A percentile compares a stretch with the other conserved stretches of the same genome.
Conservation (phyloP, 805 yeast species). For the Metschnikowia cerradonensis region DNA sequence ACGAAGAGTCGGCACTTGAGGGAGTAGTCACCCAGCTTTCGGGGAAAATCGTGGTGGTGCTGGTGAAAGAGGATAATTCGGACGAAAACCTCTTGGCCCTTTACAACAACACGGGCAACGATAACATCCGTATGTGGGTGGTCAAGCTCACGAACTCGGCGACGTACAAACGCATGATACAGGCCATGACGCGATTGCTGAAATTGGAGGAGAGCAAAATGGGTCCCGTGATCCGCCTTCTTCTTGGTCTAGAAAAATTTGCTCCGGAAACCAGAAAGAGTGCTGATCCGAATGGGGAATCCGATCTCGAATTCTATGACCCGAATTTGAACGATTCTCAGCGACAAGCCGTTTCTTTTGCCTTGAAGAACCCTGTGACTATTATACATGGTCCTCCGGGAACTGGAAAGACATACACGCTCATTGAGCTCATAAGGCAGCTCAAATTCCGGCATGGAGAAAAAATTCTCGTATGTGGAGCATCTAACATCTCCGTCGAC, state of each 20-base stretch:
- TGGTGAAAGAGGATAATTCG: slow-evolving; percentile 51
- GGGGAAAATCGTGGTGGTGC: slow-evolving; percentile 46
- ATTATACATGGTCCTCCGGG: slow-evolving; percentile 82
- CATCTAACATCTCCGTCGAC: slow-evolving; percentile 90
- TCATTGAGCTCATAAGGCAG: slow-evolving; percentile 78
- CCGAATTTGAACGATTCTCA: slow-evolving; percentile 63
- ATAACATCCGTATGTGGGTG: slow-evolving; percentile 53
- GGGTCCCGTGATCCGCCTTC: slow-evolving; percentile 36
- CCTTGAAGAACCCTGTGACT: slow-evolving; percentile 53
- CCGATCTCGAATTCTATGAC: slow-evolving; percentile 34
- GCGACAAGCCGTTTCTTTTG: slow-evolving; percentile 62
- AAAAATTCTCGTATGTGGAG: slow-evolving; percentile 83
- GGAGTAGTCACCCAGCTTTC: slow-evolving; percentile 65
- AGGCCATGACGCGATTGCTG: slow-evolving; percentile 62
- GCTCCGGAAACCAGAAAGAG: slow-evolving; percentile 7
- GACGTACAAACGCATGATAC: slow-evolving; percentile 75
- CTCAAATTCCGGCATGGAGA: slow-evolving; percentile 42
- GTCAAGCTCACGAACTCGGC: slow-evolving; percentile 64
- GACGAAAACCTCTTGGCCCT: slow-evolving; percentile 47
- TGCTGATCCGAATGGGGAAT: slow-evolving; percentile 1
- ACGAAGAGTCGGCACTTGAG: slow-evolving; percentile 34
- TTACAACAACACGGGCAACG: slow-evolving; percentile 38
- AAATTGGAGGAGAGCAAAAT: slow-evolving; percentile 41
- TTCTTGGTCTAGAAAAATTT: slow-evolving; percentile 43
- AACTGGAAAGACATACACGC: slow-evolving; percentile 77